Evolutionary conservation across 768 basidiomycete species (phyloP), one percentile per base, ranked within the genome.

Genomic region (Tricholoma terreum): DNA sequence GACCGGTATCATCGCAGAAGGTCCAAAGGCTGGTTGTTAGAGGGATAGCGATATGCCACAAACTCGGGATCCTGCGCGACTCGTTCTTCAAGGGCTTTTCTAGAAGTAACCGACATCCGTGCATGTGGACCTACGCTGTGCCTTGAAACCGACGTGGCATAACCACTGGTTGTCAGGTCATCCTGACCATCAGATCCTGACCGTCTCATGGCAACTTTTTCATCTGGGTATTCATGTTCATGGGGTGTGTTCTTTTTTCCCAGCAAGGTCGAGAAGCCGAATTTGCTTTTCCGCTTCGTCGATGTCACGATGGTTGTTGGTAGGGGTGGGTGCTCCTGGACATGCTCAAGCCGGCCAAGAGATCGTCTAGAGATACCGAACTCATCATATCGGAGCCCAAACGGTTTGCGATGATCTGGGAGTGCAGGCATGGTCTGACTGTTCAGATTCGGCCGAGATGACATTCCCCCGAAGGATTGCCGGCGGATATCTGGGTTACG

Each of bases 31-130:
- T 89, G 86, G 62, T 89, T 86, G 60, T 78, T 82, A 12, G 90
- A 92, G 6, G 92, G 92, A 70, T 94, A 94, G 38, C 91, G 84
- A 68, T 93, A 92, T 3, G 91, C 89, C 58, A 93, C 85, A 66
- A 94, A 93, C 15, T 92, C 89, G 3, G 82, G 71, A 68, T 92
- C 90, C 71, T 90, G 92, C n/a, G 86, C 80, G n/a, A 94, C 89
- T 19, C 90, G 78, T 63, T 87, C 84, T 63, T 90, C 89, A 54
- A 91, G 77, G 48, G 84, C 84, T 75, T 85, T 91, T 55, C 86
- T 81, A 15, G 87, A 85, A 9, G 79, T 78, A 17, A 84, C 75
- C 40, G 87, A 89, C 77, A 85, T 77, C 52, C 87, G 78, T 49
- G 83, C 74, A 31, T 71, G 74, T 35, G 71, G 56, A 15, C 66